Base-by-base conservation (phyloP, 345 rosid genomes). In the Nephelium lappaceum region DNA sequence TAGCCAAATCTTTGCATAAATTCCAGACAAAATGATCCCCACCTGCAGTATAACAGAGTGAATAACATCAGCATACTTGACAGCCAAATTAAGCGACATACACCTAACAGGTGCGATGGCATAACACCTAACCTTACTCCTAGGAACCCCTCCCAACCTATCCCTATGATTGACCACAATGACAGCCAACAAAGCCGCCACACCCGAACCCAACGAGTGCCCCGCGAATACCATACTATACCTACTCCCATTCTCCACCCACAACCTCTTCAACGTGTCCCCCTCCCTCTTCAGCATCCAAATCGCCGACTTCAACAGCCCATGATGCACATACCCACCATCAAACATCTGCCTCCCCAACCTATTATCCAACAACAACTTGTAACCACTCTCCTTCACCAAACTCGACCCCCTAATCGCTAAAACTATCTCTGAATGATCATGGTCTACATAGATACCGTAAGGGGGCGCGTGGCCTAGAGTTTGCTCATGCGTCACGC, bases 61-160 rank as follows among this genome's bases (percentile, higher is more conserved):
- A 82, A 96, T 89, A 73, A 96, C 91, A 82, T 96, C 98, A 11
- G 98, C 99, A 69, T 96, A 96, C 88, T 93, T 96, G 67, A 96
- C 98, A 36, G 99, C 98, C 80, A 96, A 82, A 76, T 91, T 96
- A 68, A 96, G 95, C 9, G 98, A 94, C 99, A 96, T 91, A 84
- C 99, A 96, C 75, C 99, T 84, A 2, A 98, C 98, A 5, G 99
- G 99, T 58, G 99, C 99, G 68, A 93, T 36, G 0, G 98, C 89
- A 47, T 91, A 94, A 70, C 98, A 90, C 83, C 85, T 78, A 5
- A 96, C 45, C 80, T 88, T 90, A 51, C 83, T 83, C 81, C 95
- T 86, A 0, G 97, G 93, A 9, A 96, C 73, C 31, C 88, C 92
- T 19, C 99, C 99, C 70, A 94, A 81, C 79, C 24, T 79, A 36